Conservation (phyloP, 352 stramenopile species). For the Pythium sukuiense region DNA sequence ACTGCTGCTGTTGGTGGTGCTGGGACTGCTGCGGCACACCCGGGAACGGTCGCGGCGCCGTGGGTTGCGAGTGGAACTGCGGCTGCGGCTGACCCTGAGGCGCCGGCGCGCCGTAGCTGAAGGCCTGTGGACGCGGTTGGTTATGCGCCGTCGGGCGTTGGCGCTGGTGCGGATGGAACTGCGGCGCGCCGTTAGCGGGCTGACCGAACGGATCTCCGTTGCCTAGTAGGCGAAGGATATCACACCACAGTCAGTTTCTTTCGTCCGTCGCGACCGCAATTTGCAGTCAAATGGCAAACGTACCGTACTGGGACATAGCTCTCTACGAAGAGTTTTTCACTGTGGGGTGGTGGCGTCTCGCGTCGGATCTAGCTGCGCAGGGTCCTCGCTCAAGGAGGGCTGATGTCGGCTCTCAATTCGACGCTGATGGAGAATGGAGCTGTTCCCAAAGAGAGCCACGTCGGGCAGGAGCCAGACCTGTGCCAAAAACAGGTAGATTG, state of each 20-base stretch:
- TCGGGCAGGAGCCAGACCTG: constrained; percentile 9
- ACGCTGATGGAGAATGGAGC: constrained; percentile 7
- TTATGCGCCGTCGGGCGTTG: constrained; percentile 26
- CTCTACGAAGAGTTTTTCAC: not conserved
- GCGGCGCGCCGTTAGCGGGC: constrained; percentile 19
- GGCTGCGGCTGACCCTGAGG: constrained; percentile 5
- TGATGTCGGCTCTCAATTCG: not conserved
- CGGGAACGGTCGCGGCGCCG: constrained; percentile 24
- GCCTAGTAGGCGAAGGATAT: not conserved
- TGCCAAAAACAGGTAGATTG: constrained; percentile 13
- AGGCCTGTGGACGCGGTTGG: constrained; percentile 23
- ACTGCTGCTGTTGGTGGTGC: constrained; percentile 15
- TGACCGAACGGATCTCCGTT: constrained; percentile 9
- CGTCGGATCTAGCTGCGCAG: not conserved
- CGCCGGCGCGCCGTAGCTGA: constrained; percentile 18
- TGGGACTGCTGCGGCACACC: constrained; percentile 13
- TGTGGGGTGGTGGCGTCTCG: not conserved
- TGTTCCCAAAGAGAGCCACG: constrained; percentile 27
- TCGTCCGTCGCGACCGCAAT: not conserved
- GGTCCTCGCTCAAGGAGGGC: not conserved
- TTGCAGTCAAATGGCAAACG: not conserved
- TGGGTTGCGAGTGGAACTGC: constrained; percentile 24
- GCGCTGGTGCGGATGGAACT: constrained; percentile 38
- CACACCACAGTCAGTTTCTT: not conserved
- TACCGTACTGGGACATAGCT: constrained; percentile 26